Base-by-base conservation (phyloP, 805 yeast genomes). In the Metschnikowia aberdeeniae region DNA sequence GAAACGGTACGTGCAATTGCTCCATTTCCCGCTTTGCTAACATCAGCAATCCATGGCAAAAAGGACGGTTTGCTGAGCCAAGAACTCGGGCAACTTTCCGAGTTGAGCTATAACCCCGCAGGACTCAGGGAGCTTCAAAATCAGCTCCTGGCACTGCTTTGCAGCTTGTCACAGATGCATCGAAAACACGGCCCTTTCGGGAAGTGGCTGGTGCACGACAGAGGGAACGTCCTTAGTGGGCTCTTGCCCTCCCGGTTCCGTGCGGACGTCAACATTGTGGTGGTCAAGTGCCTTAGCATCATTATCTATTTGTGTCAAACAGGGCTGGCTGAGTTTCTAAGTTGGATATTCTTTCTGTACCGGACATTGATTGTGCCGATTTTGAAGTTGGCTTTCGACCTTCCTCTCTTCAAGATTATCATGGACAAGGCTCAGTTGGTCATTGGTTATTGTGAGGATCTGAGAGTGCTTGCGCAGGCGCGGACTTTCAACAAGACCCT, bases 1-100 rank as follows among this genome's bases (percentile, higher is more conserved):
- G 52, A n/a, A 45, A 47, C 10, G 53, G 55, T 52, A 50, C 19
- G 55, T 49, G n/a, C 5, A 14, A 22, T 26, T 26, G 12, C 0
- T 2, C 28, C 20, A 4, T 17, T 26, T 14, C 31, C 19, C 42
- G 12, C 3, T 22, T 3, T 29, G 17, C 46, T 43, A 43, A 43
- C 36, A n/a, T 1, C 41, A 58, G 80, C 82, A 7, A 80, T 84
- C 20, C 75, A 72, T 51, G 70, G 69, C 46, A 82, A 79, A 46
- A 66, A 72, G 1, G 64, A 72, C 53, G 82, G 85, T 1, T 84
- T 84, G 0, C 76, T 77, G 6, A 76, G 80, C n/a, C 64, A 73
- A 5, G 76, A 80, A 47, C 63, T 81, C 56, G 73, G 74, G 46
- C 80, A 78, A 40, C 61, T 81, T 2, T 70, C 83, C 0, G 61